Evolutionary conservation across 129 eudicot genomes (phyloP).

Genomic region (Flaveria ramosissima): DNA sequence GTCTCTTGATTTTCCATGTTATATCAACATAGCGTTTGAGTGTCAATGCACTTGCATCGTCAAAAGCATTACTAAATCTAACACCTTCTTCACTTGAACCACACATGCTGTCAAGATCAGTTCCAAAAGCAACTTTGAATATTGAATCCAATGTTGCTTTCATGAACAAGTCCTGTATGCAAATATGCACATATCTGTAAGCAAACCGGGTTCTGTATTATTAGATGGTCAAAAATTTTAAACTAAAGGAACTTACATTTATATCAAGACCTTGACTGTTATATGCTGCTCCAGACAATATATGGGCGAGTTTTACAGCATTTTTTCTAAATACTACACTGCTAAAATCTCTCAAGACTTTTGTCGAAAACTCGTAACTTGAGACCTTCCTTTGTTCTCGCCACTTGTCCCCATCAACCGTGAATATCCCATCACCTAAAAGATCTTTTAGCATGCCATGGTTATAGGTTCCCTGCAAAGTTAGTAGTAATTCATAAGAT

Average conservation of each 20-base stretch:
- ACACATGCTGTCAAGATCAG: slow-evolving; percentile 65
- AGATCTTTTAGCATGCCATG: background rate
- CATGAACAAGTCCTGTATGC: slow-evolving; percentile 63
- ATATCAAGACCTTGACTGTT: slow-evolving; percentile 48
- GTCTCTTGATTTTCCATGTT: slow-evolving; percentile 57
- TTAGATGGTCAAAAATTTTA: background rate
- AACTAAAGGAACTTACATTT: slow-evolving; percentile 42
- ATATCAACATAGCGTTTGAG: slow-evolving; percentile 53
- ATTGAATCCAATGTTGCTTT: slow-evolving; percentile 75
- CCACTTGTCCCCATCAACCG: slow-evolving; percentile 83
- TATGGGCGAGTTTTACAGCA: slow-evolving; percentile 52
- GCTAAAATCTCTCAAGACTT: slow-evolving; percentile 66
- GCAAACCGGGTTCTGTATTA: background rate
- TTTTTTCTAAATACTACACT: slow-evolving; percentile 55
- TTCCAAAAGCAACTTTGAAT: slow-evolving; percentile 71
- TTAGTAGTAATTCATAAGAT: no score
- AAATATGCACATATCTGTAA: slow-evolving; percentile 7
- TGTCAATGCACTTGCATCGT: slow-evolving; percentile 56
- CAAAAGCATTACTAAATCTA: slow-evolving; percentile 64
- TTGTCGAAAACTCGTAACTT: slow-evolving; percentile 67
- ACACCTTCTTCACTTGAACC: slow-evolving; percentile 70
- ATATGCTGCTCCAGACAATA: slow-evolving; percentile 53
- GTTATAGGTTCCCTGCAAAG: no score
- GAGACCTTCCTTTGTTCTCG: slow-evolving; percentile 63
- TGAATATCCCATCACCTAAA: slow-evolving; percentile 77